Percentiles rank a stretch among this genome's conserved stretches.
These are phyloP conservation scores for Saitozyma sp. DNA, from an alignment of 768 basidiomycete species.

Conservation along the genomic window DNA sequence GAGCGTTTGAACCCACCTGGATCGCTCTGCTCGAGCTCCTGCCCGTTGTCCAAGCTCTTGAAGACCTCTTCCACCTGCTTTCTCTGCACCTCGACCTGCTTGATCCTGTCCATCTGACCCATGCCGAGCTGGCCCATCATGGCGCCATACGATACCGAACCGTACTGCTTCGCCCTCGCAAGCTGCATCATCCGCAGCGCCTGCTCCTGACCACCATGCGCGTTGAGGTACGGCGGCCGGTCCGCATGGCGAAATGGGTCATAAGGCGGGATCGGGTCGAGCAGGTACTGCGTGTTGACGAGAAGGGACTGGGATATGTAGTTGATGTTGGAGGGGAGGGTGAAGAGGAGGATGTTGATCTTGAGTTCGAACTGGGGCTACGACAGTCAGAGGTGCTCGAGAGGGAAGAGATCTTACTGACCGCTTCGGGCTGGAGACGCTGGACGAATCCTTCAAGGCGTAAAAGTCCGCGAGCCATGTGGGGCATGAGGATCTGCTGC, in stretches of 20 bases:
- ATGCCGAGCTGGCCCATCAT: constrained; percentile 6
- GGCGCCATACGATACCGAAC: not conserved
- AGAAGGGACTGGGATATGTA: constrained; percentile 77
- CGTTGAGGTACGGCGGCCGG: constrained; percentile 78
- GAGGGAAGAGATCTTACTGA: constrained; percentile 19
- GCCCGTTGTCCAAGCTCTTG: constrained; percentile 80
- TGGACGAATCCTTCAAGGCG: constrained; percentile 50
- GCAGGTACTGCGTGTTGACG: constrained; percentile 67
- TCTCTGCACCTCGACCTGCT: constrained; percentile 86
- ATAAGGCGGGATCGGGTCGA: constrained; percentile 73
- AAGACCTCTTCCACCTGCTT: constrained; percentile 93
- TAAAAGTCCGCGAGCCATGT: constrained; percentile 44
- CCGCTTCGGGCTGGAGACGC: constrained; percentile 40
- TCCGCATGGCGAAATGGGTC: constrained; percentile 61
- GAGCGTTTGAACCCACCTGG: constrained; percentile 62
- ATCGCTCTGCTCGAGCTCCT: constrained; percentile 81
- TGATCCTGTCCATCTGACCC: constrained; percentile 53
- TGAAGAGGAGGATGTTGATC: constrained; percentile 84
- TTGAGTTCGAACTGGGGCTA: constrained; percentile 57
- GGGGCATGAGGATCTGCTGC: constrained; percentile 27
- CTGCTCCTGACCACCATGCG: constrained; percentile 60
- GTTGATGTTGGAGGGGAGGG: constrained; percentile 86
- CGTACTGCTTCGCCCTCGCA: not conserved
- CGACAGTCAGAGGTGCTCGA: not conserved
- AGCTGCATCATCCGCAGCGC: constrained; percentile 21